Evolutionary conservation across 345 rosid genomes (phyloP).

Genomic region (Clarkia xantiana): DNA sequence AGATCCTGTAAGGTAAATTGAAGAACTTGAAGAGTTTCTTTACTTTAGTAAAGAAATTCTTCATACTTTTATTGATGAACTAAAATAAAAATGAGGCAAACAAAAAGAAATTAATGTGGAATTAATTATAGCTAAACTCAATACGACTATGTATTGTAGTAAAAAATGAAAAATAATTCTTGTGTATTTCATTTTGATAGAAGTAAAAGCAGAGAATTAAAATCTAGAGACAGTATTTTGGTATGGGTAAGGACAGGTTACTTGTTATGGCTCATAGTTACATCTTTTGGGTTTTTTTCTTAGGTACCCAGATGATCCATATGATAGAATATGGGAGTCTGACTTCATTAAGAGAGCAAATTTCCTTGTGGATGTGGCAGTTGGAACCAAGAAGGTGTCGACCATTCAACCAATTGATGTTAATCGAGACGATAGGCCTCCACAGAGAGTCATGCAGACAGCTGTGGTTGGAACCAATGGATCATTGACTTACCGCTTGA

Average conservation of each 20-base stretch:
- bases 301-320: conserved; percentile 97
- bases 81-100: no score
- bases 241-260: no score
- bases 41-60: no score
- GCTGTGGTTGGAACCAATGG: conserved; percentile 98
- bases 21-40: conserved; percentile 7
- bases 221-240: no score
- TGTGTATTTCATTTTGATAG: no score
- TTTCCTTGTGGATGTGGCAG: conserved; percentile 89
- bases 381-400: conserved; percentile 64
- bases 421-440: conserved; percentile 39
- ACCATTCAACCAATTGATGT: conserved; percentile 44
- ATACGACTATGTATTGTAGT: no score
- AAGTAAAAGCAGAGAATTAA: no score
- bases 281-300: conserved; percentile 4
- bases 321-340: conserved; percentile 92
- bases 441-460: conserved; percentile 94
- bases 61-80: not conserved
- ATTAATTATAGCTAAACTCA: no score
- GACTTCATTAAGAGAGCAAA: conserved; percentile 69
- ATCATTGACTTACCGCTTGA: conserved; percentile 66
- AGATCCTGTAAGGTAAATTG: conserved; percentile 60
- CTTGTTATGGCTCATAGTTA: not conserved
- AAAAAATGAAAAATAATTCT: no score
- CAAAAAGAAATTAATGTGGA: no score